Base-by-base conservation (phyloP, 805 yeast species). In the Kluyveromyces wickerhamii region DNA sequence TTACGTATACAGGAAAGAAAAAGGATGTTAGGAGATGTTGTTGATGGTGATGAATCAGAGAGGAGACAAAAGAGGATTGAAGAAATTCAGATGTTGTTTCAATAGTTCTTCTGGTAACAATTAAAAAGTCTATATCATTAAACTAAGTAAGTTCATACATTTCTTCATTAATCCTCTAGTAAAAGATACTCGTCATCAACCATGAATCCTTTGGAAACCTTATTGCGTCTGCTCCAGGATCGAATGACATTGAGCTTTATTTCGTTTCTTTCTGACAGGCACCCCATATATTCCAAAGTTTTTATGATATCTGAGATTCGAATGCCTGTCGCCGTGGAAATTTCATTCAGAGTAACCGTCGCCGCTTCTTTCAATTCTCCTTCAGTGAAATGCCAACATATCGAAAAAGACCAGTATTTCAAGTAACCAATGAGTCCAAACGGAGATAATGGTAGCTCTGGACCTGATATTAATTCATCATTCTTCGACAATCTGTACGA, bases 371-470 rank as follows among this genome's bases (percentile, higher is more conserved):
- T 45, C 20, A 70, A 45, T 6, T 50, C 46, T 0, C 78, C 78
- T 21, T 56, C 60, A 0, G 67, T 24, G 21, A 74, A 46, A 34
- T 65, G 69, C 38, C 62, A 45, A 1, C 72, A 65, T 1, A 82
- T 43, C 4, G 63, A 54, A 31, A 69, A 65, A 5, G 81, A 65
- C 98, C 97, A 92, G 57, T 73, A 88, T 11, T 70, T 61, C 13
- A 82, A 50, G 50, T 87, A 92, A 5, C 88, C 73, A 7, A 73
- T 61, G 34, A 69, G 67, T 0, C 98, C 98, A 57, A 77, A 82
- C 0, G 80, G 79, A 5, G 95, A 82, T 7, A 92, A 61, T 1
- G 98, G 98, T 43, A 77, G 71, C 53, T 92, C 98, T 0, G 98
- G 98, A 0, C 96, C 94, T 40, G 95, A 86, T 2, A 72, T 57